Base-by-base conservation (phyloP, 2,329 filamentous ascomycete species). In the Aphanocladium album region DNA sequence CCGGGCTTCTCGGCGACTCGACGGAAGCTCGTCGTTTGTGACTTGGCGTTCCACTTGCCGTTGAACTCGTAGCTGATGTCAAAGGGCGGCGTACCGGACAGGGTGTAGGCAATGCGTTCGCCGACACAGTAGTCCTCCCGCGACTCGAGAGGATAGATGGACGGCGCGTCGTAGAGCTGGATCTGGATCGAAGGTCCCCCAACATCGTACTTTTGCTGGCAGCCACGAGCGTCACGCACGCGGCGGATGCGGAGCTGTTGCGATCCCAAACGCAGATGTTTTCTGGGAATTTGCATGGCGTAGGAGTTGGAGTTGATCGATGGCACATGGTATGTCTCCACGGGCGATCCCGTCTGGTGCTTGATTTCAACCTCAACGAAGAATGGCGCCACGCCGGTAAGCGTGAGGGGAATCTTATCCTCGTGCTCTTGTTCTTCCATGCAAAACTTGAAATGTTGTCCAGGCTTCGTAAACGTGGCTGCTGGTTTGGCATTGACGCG, bases 361-460 rank as follows among this genome's bases (percentile, higher is more conserved):
- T 93, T 96, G 74, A 99, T 91, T 69, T 93, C 92, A 25, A 98
- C 83, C 72, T 98, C 95, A 5, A 99, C 79, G 52, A 88, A 88
- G 77, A 99, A 99, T 0, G 95, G 95, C 7, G 93, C 86, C 17
- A 88, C 80, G 43, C 95, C 95, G 62, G 89, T 89, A 19, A 99
- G 81, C 2, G 84, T 87, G 62, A 99, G 89, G 0, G 93, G 93
- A 59, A 99, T 96, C 45, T 85, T 86, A 69, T 99, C 93, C 68
- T 96, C 91, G 35, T 87, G 85, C 58, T 86, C 85, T 55, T 89
- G 84, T 68, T 96, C 91, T 52, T 92, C 87, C 72, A 92, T 89
- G 76, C 95, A 99, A 75, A 93, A 96, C 72, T 95, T 96, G 80
- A 97, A 97, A 0, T 91, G 93, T 73, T 95, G 95, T 17, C 93